These are phyloP conservation scores for Saccharomycopsis amapae DNA, from an alignment of 805 yeast genomes.

Conservation along the genomic window DNA sequence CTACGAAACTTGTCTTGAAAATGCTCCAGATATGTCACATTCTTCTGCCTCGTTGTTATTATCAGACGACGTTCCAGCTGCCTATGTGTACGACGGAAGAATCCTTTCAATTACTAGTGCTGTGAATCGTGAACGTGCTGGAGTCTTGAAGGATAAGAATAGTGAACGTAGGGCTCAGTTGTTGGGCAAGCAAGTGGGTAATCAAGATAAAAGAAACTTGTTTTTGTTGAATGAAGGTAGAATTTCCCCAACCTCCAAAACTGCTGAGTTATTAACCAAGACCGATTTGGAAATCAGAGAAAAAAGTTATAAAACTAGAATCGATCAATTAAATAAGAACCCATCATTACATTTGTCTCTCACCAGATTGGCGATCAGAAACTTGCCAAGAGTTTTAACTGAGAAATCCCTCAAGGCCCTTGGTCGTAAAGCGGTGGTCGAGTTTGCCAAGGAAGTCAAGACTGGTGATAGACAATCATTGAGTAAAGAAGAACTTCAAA, in stretches of 20 bases:
- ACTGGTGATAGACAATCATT: slow-evolving; percentile 71
- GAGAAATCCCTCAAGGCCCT: slow-evolving; percentile 83
- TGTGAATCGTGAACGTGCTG: slow-evolving; percentile 81
- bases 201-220: slow-evolving; percentile 76
- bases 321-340: slow-evolving; percentile 83
- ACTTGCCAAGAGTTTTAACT: slow-evolving; percentile 87
- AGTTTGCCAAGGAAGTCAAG: slow-evolving; percentile 85
- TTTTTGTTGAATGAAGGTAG: slow-evolving; percentile 92
- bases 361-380: slow-evolving; percentile 91
- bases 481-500: slow-evolving; percentile 76
- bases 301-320: slow-evolving; percentile 76
- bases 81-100: slow-evolving; percentile 88
- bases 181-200: slow-evolving; percentile 73
- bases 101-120: slow-evolving; percentile 78
- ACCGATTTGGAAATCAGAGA: slow-evolving; percentile 84
- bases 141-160: slow-evolving; percentile 62
- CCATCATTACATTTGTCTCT: slow-evolving; percentile 89
- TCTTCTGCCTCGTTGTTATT: slow-evolving; percentile 61
- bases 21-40: slow-evolving; percentile 62
- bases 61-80: slow-evolving; percentile 87
- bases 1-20: slow-evolving; percentile 58
- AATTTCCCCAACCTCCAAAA: slow-evolving; percentile 68
- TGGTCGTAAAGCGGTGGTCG: slow-evolving; percentile 90
- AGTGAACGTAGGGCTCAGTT: slow-evolving; percentile 64
- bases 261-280: slow-evolving; percentile 60